These are phyloP conservation scores for Citrus mangshanensis DNA, from an alignment of 345 rosid species.

Conservation along the genomic window DNA sequence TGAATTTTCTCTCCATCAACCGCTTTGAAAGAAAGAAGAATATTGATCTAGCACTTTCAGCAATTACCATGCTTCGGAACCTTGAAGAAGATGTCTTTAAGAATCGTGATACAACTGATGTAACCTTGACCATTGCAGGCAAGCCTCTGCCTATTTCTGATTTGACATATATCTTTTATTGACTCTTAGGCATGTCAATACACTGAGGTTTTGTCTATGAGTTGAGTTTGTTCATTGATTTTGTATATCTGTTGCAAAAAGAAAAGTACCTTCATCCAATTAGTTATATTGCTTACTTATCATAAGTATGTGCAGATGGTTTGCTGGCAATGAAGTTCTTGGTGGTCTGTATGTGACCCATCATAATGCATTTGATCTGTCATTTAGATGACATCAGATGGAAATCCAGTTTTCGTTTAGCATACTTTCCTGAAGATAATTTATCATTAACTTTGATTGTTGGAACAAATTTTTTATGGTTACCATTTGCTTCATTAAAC, in stretches of 20 bases:
- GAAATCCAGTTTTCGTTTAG: neutral
- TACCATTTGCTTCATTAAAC: neutral
- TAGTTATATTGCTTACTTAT: neutral
- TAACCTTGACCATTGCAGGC: constrained; percentile 74
- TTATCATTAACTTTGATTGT: neutral
- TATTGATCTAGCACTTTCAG: constrained; percentile 79
- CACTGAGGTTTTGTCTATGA: neutral
- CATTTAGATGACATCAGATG: neutral
- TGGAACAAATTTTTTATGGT: neutral
- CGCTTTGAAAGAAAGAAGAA: constrained; percentile 89
- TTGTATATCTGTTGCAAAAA: neutral
- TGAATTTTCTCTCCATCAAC: constrained; percentile 80
- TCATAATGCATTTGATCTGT: neutral
- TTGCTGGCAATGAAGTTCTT: neutral
- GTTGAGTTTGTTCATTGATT: neutral
- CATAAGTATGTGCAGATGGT: neutral
- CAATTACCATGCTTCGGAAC: constrained; percentile 64
- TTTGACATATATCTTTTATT: neutral
- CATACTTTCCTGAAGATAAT: neutral
- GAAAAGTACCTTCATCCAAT: neutral
- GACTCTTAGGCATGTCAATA: neutral
- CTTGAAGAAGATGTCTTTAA: constrained; percentile 31
- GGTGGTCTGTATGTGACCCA: neutral
- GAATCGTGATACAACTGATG: constrained; percentile 29
- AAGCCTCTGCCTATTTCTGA: constrained; percentile 20